Evolutionary conservation across 2,329 filamentous ascomycete species (phyloP).

Genomic region (Alternaria sp.): DNA sequence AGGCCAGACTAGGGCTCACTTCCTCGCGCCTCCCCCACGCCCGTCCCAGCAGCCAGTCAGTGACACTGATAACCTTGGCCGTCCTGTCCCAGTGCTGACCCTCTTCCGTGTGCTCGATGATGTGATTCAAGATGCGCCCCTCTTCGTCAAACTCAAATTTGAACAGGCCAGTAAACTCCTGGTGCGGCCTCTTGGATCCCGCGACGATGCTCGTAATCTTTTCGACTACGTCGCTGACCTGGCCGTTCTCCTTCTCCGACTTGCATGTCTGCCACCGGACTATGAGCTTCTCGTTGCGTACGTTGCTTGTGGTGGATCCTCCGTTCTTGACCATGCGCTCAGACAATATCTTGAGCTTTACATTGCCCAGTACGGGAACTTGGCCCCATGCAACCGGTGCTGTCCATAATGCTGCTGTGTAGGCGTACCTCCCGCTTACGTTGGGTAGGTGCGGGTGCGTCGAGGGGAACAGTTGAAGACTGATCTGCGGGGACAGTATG

Average conservation of each 20-base stretch:
- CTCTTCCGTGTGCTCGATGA: conserved; percentile 91
- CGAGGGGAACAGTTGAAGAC: conserved; percentile 69
- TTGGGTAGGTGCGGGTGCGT: conserved; percentile 88
- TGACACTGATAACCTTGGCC: conserved; percentile 85
- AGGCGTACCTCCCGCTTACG: conserved; percentile 89
- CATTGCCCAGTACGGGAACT: conserved; percentile 87
- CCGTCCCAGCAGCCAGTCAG: conserved; percentile 90
- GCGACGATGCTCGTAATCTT: conserved; percentile 64
- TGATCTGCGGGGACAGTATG: conserved; percentile 67
- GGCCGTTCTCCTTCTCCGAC: conserved; percentile 54
- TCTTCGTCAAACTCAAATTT: conserved; percentile 94
- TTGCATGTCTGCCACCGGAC: conserved; percentile 84
- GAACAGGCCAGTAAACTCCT: conserved; percentile 89
- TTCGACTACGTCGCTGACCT: conserved; percentile 58
- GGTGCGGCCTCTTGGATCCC: conserved; percentile 52
- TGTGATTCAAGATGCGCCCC: conserved; percentile 83
- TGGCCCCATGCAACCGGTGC: conserved; percentile 95
- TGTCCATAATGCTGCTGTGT: conserved; percentile 93
- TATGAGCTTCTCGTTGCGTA: conserved; percentile 77
- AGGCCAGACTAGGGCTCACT: conserved; percentile 53
- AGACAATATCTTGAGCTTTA: conserved; percentile 83
- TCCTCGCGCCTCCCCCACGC: conserved; percentile 63
- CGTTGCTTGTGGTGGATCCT: conserved; percentile 49
- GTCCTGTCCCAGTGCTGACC: conserved; percentile 83
- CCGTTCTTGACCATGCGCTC: conserved; percentile 78